Percentiles rank a stretch among this genome's conserved stretches.
These are phyloP conservation scores for Phialophora tarda DNA, from an alignment of 2,329 filamentous ascomycete species.

Conservation along the genomic window DNA sequence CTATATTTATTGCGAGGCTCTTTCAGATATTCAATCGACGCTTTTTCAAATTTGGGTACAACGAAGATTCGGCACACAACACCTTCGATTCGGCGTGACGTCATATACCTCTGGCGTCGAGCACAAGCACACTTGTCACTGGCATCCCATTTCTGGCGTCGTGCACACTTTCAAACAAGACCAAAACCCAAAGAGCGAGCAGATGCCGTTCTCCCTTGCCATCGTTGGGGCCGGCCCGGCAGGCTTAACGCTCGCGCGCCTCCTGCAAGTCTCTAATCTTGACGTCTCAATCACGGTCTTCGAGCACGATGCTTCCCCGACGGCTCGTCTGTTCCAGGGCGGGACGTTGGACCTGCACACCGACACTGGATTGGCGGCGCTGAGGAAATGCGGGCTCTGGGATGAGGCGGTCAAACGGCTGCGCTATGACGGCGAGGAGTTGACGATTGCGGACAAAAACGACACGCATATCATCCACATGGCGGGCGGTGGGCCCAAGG, in stretches of 20 bases:
- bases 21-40: not conserved
- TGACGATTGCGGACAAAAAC: slow-evolving; percentile 51
- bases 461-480: slow-evolving; percentile 43
- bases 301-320: slow-evolving; percentile 42
- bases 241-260: slow-evolving; percentile 46
- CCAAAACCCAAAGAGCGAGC: not conserved
- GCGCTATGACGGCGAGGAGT: slow-evolving; percentile 52
- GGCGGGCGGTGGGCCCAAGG: slow-evolving; percentile 21
- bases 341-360: slow-evolving; percentile 47
- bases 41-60: not conserved
- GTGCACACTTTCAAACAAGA: not conserved
- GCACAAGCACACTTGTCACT: no score
- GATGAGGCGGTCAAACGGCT: slow-evolving; percentile 43
- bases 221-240: slow-evolving; percentile 46
- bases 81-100: not conserved
- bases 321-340: slow-evolving; percentile 43
- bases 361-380: slow-evolving; percentile 44
- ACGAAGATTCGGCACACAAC: not conserved
- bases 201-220: slow-evolving; percentile 38
- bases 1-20: not conserved
- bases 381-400: slow-evolving; percentile 44
- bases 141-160: not conserved
- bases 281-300: slow-evolving; percentile 41
- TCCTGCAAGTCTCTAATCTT: slow-evolving; percentile 40
- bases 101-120: not conserved